Base-by-base conservation (phyloP, 139 green algal species). In the Mesotaenium endlicherianum region DNA sequence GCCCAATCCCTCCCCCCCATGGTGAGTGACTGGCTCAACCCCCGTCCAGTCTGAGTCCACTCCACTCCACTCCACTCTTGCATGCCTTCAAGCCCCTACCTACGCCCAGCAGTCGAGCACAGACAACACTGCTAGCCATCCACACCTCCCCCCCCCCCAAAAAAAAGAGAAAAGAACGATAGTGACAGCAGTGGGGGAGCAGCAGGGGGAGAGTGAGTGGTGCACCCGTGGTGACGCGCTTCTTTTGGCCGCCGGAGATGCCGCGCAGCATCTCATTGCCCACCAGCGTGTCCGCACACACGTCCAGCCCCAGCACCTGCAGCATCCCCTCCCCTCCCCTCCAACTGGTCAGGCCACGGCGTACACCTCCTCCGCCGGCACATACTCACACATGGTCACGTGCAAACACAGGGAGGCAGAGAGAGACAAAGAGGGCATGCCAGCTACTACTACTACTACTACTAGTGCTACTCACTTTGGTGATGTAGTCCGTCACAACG, bases 261-360 rank as follows among this genome's bases (percentile, higher is more conserved):
- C 93, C 93, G 1, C 93, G 76, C 49, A 94, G 58, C 88, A 94
- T 90, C 75, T 86, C 79, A 41, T 94, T 91, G 1, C 93, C 93
- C n/a, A 96, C 91, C 14, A 91, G 59, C 3, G 92, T 96, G 81
- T 95, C 75, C 1, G 39, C 44, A 64, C 76, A 86, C 6, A 70
- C 55, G 3, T 59, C 44, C 60, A 90, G 50, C 6, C 81, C 58
- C 0, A 90, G 57, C 26, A 83, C 17, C 55, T 86, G 38, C 31
- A 83, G 3, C 2, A 17, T 16, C 11, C 14, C 64, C 31, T 26
- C 36, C 64, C 31, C 11, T 42, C 36, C 14, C 31, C 17, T 74
- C 26, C n/a, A n/a, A n/a, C n/a, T n/a, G n/a, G n/a, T 64, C 50
- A 64, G 26, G 26, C 50, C 50, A 34, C 50, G 50, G 20, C 26